These are phyloP conservation scores for Camellia sinensis DNA, from an alignment of 148 eudicot species.

Conservation along the genomic window DNA sequence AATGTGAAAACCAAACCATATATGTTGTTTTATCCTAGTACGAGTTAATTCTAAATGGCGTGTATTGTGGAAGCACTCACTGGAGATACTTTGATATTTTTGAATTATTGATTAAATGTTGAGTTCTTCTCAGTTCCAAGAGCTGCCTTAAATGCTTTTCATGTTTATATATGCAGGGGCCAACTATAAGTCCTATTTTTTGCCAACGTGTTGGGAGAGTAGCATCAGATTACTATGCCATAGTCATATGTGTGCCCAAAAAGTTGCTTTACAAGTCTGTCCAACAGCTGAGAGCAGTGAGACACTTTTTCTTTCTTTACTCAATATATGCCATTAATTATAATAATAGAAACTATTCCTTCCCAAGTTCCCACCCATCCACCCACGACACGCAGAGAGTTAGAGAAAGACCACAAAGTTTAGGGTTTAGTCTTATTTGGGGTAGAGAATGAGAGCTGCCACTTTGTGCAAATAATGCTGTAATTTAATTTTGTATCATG, in stretches of 20 bases:
- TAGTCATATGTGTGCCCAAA: conserved; percentile 87
- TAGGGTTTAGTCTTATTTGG: not conserved
- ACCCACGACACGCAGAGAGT: not conserved
- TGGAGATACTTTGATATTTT: not conserved
- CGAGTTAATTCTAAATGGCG: not conserved
- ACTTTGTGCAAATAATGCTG: not conserved
- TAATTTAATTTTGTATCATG: too few relatives aligned
- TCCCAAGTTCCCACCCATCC: not conserved
- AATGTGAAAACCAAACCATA: not conserved
- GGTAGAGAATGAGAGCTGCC: not conserved
- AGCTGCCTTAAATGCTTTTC: conserved; percentile 13
- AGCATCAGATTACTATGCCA: conserved; percentile 64
- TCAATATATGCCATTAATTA: not conserved
- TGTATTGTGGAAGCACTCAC: not conserved
- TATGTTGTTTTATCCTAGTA: not conserved
- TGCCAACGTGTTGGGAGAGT: conserved; percentile 64
- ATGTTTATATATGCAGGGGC: conserved; percentile 59
- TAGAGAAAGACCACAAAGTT: not conserved
- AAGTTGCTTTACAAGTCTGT: conserved; percentile 80
- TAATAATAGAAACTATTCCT: not conserved
- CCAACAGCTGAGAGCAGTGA: conserved; percentile 80
- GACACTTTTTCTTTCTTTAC: conserved; percentile 16
- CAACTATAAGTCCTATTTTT: conserved; percentile 82
- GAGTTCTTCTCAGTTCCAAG: conserved; percentile 4
- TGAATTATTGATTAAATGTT: not conserved